Evolutionary conservation across 23 red algal species (phyloP).

Genomic region (Gracilariopsis chorda): DNA sequence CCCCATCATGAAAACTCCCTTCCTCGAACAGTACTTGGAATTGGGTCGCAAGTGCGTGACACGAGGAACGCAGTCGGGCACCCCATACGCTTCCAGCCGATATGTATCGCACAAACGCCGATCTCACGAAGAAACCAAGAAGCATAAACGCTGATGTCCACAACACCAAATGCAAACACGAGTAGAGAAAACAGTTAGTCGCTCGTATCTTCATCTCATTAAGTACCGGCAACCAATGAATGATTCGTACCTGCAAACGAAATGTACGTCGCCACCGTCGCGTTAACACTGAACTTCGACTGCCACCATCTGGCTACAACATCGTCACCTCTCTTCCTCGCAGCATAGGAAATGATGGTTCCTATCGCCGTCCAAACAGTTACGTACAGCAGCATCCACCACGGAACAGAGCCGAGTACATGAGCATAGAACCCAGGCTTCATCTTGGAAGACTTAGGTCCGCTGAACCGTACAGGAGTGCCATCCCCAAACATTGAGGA

Average conservation of each 20-base stretch:
- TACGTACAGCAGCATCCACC: constrained; percentile 35
- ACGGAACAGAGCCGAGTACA: constrained; percentile 26
- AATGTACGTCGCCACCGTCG: constrained; percentile 18
- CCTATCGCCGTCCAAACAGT: constrained; percentile 27
- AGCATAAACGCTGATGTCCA: constrained; percentile 18
- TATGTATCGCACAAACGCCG: constrained; percentile 30
- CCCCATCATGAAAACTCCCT: constrained; percentile 3
- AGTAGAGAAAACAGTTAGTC: no score
- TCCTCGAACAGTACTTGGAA: neutral
- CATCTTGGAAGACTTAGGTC: neutral
- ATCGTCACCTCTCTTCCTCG: neutral
- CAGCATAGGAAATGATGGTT: constrained; percentile 27
- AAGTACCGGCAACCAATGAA: no score
- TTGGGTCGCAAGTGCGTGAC: constrained; percentile 12
- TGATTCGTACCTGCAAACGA: no score
- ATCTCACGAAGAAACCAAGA: constrained; percentile 34
- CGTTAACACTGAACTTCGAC: constrained; percentile 1
- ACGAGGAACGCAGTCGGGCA: constrained; percentile 16
- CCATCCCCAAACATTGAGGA: neutral
- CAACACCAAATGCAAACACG: no score
- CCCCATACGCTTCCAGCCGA: constrained; percentile 25
- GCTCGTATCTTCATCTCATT: no score
- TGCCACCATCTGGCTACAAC: neutral
- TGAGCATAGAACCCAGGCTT: constrained; percentile 25
- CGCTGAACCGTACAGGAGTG: neutral